A percentile compares a stretch with the other conserved stretches of the same genome.
Evolutionary conservation across 2,329 filamentous ascomycete genomes (phyloP).

Genomic region (Xylogone sp.): DNA sequence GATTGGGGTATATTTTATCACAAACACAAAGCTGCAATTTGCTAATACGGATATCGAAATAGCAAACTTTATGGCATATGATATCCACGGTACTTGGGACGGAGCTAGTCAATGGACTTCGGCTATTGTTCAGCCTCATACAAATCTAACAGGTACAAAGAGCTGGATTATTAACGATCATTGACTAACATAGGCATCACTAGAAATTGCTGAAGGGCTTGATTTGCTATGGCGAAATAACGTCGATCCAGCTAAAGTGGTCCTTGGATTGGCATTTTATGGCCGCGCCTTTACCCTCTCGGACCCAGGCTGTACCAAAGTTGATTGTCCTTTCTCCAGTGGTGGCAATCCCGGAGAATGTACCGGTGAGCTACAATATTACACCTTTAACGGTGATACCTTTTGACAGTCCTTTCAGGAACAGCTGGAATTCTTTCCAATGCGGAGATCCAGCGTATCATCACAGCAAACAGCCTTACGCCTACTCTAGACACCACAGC

Average conservation of each 20-base stretch:
- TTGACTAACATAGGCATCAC: conserved; percentile 30
- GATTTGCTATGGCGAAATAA: conserved; percentile 38
- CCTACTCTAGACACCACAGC: conserved; percentile 20
- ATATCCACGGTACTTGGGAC: conserved; percentile 32
- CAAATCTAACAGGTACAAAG: not conserved
- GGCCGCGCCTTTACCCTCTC: conserved; percentile 38
- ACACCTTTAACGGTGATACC: too few relatives aligned
- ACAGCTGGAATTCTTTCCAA: conserved; percentile 29
- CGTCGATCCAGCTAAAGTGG: conserved; percentile 37
- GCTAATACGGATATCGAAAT: too few relatives aligned
- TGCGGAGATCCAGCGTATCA: conserved; percentile 33
- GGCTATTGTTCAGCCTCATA: not conserved
- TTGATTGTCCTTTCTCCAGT: conserved; percentile 20
- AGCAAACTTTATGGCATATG: conserved; percentile 34
- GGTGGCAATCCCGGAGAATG: conserved; percentile 24
- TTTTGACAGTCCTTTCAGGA: too few relatives aligned
- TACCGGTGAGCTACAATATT: too few relatives aligned
- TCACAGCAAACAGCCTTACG: conserved; percentile 13
- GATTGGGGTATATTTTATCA: too few relatives aligned
- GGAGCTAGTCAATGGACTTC: conserved; percentile 30
- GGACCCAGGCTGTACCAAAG: conserved; percentile 14
- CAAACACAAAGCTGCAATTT: too few relatives aligned
- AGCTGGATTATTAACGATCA: conserved; percentile 36
- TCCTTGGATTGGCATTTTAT: conserved; percentile 44
- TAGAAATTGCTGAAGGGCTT: conserved; percentile 32